phyloP scores from a whole-genome alignment of 768 basidiomycete species.

The Roridomyces roridus region DNA sequence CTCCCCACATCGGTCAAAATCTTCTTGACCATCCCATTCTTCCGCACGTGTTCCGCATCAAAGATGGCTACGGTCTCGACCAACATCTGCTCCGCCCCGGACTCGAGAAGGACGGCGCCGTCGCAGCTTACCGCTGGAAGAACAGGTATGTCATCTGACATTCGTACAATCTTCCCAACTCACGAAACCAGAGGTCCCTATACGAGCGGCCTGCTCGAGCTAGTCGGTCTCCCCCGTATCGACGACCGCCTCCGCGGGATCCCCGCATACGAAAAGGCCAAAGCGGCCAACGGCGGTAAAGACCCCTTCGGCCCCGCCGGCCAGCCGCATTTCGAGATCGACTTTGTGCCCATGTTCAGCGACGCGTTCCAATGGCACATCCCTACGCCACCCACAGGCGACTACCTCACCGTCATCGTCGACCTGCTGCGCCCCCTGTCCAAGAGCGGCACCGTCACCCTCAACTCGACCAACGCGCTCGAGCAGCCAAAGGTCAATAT shows the following conservation, averaged over 20 bases:
- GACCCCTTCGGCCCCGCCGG: constrained; percentile 19
- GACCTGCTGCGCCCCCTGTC: constrained; percentile 17
- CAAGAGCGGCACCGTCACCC: constrained; percentile 16
- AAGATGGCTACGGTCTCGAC: constrained; percentile 21
- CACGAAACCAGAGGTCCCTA: constrained; percentile 7
- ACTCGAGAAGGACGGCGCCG: constrained; percentile 18
- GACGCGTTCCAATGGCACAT: constrained; percentile 24
- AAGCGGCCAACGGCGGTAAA: constrained; percentile 17
- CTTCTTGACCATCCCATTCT: constrained; percentile 21
- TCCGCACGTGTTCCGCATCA: constrained; percentile 18
- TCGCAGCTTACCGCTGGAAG: constrained; percentile 22
- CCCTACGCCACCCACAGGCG: constrained; percentile 13
- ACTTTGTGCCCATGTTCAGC: constrained; percentile 22
- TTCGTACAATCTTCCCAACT: too few relatives aligned
- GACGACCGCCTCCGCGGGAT: constrained; percentile 19
- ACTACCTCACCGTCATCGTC: constrained; percentile 16
- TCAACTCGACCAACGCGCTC: constrained; percentile 19
- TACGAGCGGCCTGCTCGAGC: constrained; percentile 17
- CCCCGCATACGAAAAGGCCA: constrained; percentile 16
- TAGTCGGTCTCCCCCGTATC: constrained; percentile 20
- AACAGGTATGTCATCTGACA: neutral
- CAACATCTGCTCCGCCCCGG: constrained; percentile 21
- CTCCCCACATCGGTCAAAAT: constrained; percentile 14
- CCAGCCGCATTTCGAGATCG: constrained; percentile 21
- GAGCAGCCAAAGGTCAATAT: constrained; percentile 20